These are phyloP conservation scores for Zymoseptoria tritici DNA, from an alignment of 2,329 filamentous ascomycete genomes.

Conservation along the genomic window DNA sequence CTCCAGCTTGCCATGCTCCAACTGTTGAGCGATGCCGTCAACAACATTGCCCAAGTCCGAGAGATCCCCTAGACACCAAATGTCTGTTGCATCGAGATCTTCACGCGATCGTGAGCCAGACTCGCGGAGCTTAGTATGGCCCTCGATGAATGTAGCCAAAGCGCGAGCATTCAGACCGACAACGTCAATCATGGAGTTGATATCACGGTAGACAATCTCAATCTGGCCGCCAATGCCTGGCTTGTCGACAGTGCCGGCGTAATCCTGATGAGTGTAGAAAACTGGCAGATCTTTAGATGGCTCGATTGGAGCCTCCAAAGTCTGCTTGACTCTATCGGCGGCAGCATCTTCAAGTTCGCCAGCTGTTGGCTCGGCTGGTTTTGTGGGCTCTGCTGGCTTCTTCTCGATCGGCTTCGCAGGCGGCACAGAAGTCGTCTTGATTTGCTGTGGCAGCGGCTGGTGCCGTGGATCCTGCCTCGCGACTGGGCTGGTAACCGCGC, in stretches of 20 bases:
- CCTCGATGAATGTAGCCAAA: slow-evolving; percentile 53
- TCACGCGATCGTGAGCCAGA: slow-evolving; percentile 46
- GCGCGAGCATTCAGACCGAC: slow-evolving; percentile 77
- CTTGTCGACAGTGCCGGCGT: slow-evolving; percentile 33
- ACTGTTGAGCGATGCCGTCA: slow-evolving; percentile 51
- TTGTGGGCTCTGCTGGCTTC: slow-evolving; percentile 22
- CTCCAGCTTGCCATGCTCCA: slow-evolving; percentile 62
- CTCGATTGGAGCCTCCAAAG: slow-evolving; percentile 54
- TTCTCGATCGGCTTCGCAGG: slow-evolving; percentile 28
- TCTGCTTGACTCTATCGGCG: slow-evolving; percentile 58
- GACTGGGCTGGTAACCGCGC: slow-evolving; percentile 45
- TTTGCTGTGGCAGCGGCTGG: slow-evolving; percentile 20
- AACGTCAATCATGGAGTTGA: slow-evolving; percentile 91
- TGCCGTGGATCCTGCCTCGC: slow-evolving; percentile 2
- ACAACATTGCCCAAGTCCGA: slow-evolving; percentile 51
- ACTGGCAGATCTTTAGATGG: slow-evolving; percentile 58
- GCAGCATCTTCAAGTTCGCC: slow-evolving; percentile 57
- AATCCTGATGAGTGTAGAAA: slow-evolving; percentile 54
- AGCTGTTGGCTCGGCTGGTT: slow-evolving; percentile 34
- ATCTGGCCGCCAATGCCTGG: slow-evolving; percentile 41
- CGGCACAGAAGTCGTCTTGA: slow-evolving; percentile 25
- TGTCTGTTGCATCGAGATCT: slow-evolving; percentile 51
- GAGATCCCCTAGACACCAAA: slow-evolving; percentile 72
- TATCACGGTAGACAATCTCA: slow-evolving; percentile 60
- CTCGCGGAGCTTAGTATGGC: slow-evolving; percentile 53